These are phyloP conservation scores for Colletotrichum karsti DNA, from an alignment of 2,329 filamentous ascomycete genomes.

Conservation along the genomic window DNA sequence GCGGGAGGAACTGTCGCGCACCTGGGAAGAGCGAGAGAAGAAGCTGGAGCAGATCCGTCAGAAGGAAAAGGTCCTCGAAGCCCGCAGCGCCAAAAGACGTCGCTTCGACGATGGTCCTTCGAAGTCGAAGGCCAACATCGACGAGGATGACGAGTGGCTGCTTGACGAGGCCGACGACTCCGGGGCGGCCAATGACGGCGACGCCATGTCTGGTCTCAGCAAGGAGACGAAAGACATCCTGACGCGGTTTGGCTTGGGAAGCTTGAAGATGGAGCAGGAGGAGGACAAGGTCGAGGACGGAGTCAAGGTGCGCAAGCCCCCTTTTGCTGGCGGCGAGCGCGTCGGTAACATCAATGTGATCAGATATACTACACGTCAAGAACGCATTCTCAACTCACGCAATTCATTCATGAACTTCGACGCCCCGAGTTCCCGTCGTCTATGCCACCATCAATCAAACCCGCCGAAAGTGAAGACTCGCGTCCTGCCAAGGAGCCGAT, in stretches of 20 bases:
- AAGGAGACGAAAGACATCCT: constrained; percentile 80
- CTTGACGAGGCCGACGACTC: constrained; percentile 74
- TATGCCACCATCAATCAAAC: constrained; percentile 55
- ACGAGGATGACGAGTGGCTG: constrained; percentile 75
- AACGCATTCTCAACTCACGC: constrained; percentile 90
- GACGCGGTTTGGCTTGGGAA: constrained; percentile 66
- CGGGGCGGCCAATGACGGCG: constrained; percentile 38
- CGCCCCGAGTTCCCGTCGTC: constrained; percentile 82
- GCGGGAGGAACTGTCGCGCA: constrained; percentile 70
- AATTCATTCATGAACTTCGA: constrained; percentile 85
- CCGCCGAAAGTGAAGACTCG: constrained; percentile 19
- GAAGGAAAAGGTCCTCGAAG: constrained; percentile 67
- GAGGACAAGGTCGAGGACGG: constrained; percentile 65
- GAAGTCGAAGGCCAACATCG: constrained; percentile 30
- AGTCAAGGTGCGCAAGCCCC: constrained; percentile 64
- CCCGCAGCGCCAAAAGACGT: constrained; percentile 55
- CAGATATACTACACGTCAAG: constrained; percentile 90
- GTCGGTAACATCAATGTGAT: constrained; percentile 38
- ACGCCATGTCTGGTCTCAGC: constrained; percentile 68
- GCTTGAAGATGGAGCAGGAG: constrained; percentile 44
- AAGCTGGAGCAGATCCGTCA: constrained; percentile 72
- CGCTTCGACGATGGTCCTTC: constrained; percentile 46
- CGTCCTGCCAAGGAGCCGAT: constrained; percentile 52
- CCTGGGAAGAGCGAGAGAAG: constrained; percentile 78
- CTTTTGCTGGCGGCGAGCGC: not conserved